Evolutionary conservation across 495 filamentous ascomycete genomes (phyloP), one percentile per base, ranked within the genome.

Genomic region (Lichina pygmaea): DNA sequence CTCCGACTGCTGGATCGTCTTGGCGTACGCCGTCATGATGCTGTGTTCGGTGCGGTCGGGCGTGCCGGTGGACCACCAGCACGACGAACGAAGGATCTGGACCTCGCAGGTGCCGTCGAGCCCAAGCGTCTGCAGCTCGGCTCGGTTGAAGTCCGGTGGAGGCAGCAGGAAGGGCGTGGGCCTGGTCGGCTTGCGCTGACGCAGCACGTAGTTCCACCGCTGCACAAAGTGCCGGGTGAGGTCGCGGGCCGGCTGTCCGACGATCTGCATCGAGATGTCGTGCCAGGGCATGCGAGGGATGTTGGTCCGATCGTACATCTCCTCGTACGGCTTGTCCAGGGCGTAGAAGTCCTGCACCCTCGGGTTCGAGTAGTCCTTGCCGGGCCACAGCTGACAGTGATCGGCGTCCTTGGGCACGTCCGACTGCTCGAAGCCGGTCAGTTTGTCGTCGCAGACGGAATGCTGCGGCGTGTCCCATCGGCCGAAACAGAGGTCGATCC

Each of bases 351-450:
- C 89, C 48, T 82, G 77, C 7, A 93, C 82, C 41, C 89, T 70
- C 12, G 89, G 91, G 55, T 99, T 99, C 2, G 85, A 93, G 56
- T 99, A 99, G 58, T 99, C 89, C 58, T 99, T 99, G 11, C 89
- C 89, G 8, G 89, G 89, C 77, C 89, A 99, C 11, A 93, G 66
- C 58, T 99, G 89, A 55, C 86, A 93, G 54, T 91, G 75, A 52
- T 94, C 86, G 33, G 84, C 75, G 59, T 95, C 86, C 57, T 84
- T 86, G 3, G 79, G 82, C 7, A 64, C 57, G 46, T 80, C 70
- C 15, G 68, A 66, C 15, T 73, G 66, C 57, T 95, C 89, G 58
- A 95, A 95, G 3, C 89, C 89, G 13, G 89, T 99, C 9, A 82
- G 74, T 53, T 89, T 93, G 57, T 95, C 89, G 54, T 99, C 89